Percentiles rank a stretch among this genome's conserved stretches.
These are phyloP conservation scores for Elongisporangium senticosum DNA, from an alignment of 352 stramenopile species.

Conservation along the genomic window DNA sequence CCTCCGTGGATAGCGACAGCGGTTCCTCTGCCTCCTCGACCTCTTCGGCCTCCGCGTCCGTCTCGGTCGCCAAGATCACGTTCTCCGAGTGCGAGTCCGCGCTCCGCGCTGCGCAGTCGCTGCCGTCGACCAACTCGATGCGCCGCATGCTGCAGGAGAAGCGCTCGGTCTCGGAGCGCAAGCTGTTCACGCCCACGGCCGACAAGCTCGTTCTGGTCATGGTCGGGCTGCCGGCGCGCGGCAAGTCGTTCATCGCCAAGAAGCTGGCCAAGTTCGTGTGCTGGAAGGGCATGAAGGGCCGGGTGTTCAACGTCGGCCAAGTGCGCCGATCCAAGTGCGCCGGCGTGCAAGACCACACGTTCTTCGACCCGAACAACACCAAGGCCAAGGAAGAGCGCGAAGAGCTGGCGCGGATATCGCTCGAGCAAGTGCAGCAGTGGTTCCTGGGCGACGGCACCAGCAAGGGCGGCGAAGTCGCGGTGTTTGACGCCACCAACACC, in stretches of 20 bases:
- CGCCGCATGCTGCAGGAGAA: slow-evolving; percentile 6
- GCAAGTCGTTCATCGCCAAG: slow-evolving; percentile 96
- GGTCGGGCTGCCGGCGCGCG: slow-evolving; percentile 91
- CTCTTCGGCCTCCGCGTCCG: neutral
- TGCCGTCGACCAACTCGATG: neutral
- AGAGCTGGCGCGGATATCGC: slow-evolving; percentile 70
- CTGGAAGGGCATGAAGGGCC: slow-evolving; percentile 72
- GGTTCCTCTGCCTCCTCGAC: neutral
- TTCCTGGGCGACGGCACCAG: slow-evolving; percentile 24
- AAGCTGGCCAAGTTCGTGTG: slow-evolving; percentile 80
- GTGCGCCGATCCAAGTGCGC: slow-evolving; percentile 82
- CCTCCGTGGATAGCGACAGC: neutral
- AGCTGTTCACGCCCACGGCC: slow-evolving; percentile 71
- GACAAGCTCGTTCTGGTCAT: slow-evolving; percentile 96
- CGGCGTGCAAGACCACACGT: slow-evolving; percentile 77
- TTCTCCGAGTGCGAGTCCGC: neutral
- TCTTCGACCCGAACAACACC: slow-evolving; percentile 91
- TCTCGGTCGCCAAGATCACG: neutral
- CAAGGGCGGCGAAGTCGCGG: slow-evolving; percentile 75
- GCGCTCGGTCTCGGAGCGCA: slow-evolving; percentile 58
- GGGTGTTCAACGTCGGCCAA: slow-evolving; percentile 95
- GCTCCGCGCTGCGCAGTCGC: neutral
- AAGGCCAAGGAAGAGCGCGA: slow-evolving; percentile 69
- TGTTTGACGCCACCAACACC: slow-evolving; percentile 90
- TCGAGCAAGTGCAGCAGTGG: slow-evolving; percentile 65